Percentiles rank a stretch among this genome's conserved stretches.
phyloP scores from a whole-genome alignment of 208 protist genomes.

The Balamuthia mandrillaris region DNA sequence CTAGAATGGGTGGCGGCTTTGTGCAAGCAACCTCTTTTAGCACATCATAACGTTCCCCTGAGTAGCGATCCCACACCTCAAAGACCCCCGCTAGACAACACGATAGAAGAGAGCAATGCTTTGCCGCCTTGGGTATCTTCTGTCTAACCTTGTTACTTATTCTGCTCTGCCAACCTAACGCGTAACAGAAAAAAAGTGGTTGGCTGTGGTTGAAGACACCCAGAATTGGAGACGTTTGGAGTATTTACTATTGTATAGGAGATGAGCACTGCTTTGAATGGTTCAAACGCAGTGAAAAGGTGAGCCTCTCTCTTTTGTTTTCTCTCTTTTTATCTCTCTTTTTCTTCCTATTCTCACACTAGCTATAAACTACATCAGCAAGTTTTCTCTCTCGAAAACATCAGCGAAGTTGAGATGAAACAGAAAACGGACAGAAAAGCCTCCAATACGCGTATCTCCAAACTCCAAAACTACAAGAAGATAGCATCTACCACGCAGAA shows the following conservation, averaged over 20 bases:
- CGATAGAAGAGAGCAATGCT: not conserved
- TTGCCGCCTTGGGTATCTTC: not conserved
- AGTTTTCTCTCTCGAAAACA: constrained; percentile 13
- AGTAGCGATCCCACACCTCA: not conserved
- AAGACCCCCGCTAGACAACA: not conserved
- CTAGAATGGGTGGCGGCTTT: not conserved
- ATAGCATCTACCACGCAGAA: not conserved
- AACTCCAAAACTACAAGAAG: not conserved
- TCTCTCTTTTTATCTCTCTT: too few relatives aligned
- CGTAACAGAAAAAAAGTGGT: not conserved
- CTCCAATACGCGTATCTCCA: not conserved
- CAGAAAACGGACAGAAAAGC: not conserved
- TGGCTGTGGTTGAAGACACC: constrained; percentile 12
- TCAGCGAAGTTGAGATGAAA: not conserved
- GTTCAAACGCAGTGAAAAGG: constrained; percentile 27
- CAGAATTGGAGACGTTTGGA: not conserved
- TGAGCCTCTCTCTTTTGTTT: too few relatives aligned
- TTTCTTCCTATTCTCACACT: too few relatives aligned
- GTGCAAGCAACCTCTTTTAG: not conserved
- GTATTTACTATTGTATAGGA: not conserved
- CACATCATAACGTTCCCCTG: not conserved
- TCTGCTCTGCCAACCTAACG: not conserved
- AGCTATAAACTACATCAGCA: too few relatives aligned
- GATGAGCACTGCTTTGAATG: constrained; percentile 5
- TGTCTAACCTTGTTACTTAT: not conserved